These are phyloP conservation scores for Colletotrichum paranaense DNA, from an alignment of 2,329 filamentous ascomycete species.

Conservation along the genomic window DNA sequence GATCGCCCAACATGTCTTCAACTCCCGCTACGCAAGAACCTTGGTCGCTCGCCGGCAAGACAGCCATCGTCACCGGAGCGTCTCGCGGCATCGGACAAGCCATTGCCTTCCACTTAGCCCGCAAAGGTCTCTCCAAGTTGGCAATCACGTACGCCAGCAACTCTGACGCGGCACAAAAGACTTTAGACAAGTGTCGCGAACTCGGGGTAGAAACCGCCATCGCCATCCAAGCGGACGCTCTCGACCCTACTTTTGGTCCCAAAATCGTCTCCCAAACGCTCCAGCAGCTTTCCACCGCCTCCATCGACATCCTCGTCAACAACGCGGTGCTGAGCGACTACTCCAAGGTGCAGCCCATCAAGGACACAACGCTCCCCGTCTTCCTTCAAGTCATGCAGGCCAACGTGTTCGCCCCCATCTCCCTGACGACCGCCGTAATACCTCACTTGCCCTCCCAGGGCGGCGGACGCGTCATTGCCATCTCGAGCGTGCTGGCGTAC, in stretches of 20 bases:
- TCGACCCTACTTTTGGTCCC: constrained; percentile 2
- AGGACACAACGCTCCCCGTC: background rate
- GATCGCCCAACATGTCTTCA: too few relatives aligned
- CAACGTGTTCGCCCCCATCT: constrained; percentile 37
- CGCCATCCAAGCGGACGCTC: background rate
- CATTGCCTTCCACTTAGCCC: background rate
- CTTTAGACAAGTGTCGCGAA: background rate
- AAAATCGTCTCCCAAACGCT: constrained; percentile 8
- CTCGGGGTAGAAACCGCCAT: background rate
- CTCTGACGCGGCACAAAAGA: background rate
- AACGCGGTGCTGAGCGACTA: constrained; percentile 2
- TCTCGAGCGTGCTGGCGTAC: constrained; percentile 42
- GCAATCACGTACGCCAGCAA: background rate
- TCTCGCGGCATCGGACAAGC: background rate
- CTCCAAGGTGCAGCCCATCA: background rate
- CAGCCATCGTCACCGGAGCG: background rate
- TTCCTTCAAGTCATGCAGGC: constrained; percentile 16
- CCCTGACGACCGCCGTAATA: constrained; percentile 44
- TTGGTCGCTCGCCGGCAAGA: background rate
- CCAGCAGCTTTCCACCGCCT: background rate
- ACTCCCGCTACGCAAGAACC: background rate
- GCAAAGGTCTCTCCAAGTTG: background rate
- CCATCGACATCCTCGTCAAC: constrained; percentile 25
- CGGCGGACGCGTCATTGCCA: constrained; percentile 47
- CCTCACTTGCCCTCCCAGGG: constrained; percentile 40